Evolutionary conservation across 176 grass and related monocot genomes (phyloP).

Genomic region (Oryza glumipatula): DNA sequence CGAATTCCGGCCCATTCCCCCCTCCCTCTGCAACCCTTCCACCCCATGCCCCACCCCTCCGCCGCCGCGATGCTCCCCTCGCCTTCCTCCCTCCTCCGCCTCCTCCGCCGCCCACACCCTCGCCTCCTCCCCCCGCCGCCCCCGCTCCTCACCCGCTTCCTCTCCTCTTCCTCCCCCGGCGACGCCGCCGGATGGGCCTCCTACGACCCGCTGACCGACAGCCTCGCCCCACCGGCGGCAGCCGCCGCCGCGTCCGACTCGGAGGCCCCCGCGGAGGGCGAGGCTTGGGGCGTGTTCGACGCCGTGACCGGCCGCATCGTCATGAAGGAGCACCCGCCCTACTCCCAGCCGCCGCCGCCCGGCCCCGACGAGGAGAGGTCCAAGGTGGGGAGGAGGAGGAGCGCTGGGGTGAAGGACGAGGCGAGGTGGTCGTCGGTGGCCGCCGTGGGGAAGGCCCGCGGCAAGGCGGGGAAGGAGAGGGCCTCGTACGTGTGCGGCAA

Average conservation of each 20-base stretch:
- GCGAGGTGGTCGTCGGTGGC: constrained; percentile 22
- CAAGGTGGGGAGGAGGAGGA: neutral
- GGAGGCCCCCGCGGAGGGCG: neutral
- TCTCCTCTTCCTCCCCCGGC: constrained; percentile 7
- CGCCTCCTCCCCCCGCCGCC: constrained; percentile 5
- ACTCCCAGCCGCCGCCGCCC: neutral
- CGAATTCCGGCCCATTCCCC: no score
- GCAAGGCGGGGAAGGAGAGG: constrained; percentile 52
- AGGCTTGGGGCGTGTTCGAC: constrained; percentile 54
- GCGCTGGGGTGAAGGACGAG: neutral
- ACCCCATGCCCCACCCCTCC: no score
- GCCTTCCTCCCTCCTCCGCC: constrained; percentile 35
- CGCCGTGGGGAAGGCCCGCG: constrained; percentile 18
- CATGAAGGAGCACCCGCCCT: neutral
- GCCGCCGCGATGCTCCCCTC: constrained; percentile 44
- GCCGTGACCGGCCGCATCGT: constrained; percentile 59
- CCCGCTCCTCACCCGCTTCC: neutral
- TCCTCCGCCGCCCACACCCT: constrained; percentile 46
- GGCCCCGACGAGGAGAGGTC: neutral
- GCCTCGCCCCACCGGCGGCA: neutral
- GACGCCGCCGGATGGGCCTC: constrained; percentile 1
- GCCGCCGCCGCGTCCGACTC: neutral
- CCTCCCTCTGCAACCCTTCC: no score
- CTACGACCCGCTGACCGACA: constrained; percentile 43
- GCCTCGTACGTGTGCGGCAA: constrained; percentile 53